These are phyloP conservation scores for Leptographium galeiforme DNA, from an alignment of 2,329 filamentous ascomycete genomes.

Conservation along the genomic window DNA sequence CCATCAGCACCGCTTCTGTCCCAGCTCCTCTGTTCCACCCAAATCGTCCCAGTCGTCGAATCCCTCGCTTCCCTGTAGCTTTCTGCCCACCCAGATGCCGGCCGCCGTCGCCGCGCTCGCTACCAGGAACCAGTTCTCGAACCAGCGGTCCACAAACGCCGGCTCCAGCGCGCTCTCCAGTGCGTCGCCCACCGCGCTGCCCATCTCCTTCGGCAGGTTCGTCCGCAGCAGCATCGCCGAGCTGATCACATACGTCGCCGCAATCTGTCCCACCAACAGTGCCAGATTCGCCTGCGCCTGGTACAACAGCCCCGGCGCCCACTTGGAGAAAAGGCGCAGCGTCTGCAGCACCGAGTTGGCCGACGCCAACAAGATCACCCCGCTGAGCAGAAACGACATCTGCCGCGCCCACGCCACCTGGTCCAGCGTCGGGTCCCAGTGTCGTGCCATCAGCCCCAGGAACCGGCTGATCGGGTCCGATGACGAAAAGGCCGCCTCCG, in stretches of 20 bases:
- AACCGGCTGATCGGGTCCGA: conserved; percentile 77
- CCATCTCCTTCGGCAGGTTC: conserved; percentile 65
- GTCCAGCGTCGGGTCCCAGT: conserved; percentile 74
- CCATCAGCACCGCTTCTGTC: conserved; percentile 52
- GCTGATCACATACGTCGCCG: conserved; percentile 74
- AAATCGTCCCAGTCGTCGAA: conserved; percentile 41
- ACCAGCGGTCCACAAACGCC: conserved; percentile 67
- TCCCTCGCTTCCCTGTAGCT: conserved; percentile 28
- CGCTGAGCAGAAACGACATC: conserved; percentile 72
- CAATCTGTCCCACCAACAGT: conserved; percentile 65
- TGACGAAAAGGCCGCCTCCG: conserved; percentile 42
- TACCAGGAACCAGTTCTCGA: conserved; percentile 72
- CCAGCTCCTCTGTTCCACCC: conserved; percentile 54
- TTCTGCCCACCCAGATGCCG: conserved; percentile 62
- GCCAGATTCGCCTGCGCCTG: conserved; percentile 68
- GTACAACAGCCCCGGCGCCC: conserved; percentile 56
- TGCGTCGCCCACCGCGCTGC: conserved; percentile 63
- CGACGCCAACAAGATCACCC: conserved; percentile 68
- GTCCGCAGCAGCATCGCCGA: conserved; percentile 64
- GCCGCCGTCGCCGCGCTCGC: conserved; percentile 51
- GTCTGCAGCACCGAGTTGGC: conserved; percentile 79
- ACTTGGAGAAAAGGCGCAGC: conserved; percentile 65
- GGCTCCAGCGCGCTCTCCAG: conserved; percentile 63
- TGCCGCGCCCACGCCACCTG: conserved; percentile 72
- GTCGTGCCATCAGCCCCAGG: conserved; percentile 64